Base-by-base conservation (phyloP, 805 yeast genomes). In the Cyberlindnera misumaiensis region DNA sequence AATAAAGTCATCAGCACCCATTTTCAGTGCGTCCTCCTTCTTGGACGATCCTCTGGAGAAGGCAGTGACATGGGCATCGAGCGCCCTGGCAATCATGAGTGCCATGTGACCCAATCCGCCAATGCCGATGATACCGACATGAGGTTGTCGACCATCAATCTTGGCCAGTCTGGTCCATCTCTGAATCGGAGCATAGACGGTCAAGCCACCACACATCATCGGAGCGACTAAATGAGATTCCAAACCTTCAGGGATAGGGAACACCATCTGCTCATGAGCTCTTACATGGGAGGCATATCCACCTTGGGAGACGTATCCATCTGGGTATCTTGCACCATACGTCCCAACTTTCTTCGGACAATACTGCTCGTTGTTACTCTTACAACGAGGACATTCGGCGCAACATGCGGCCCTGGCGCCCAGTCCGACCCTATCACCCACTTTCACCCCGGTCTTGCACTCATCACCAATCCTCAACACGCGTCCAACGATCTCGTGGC, bases 381-480 rank as follows among this genome's bases (percentile, higher is more conserved):
- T 56, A 68, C 88, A 85, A 52, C 76, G 67, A 34, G 65, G 52
- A 63, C 94, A 85, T 12, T 72, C 62, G 39, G 68, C 59, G 64
- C 94, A 84, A 28, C 83, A 65, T 41, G 62, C 64, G 17, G 70
- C 65, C 52, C 75, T 79, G 18, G 93, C 90, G 49, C 95, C 95
- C 35, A 83, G 71, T 39, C 90, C 95, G 20, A 83, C 93, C 47
- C 86, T 68, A 47, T 85, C 80, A 40, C 94, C 95, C 14, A 80
- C 55, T 68, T 73, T 63, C 61, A 68, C 38, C 44, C 65, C 62
- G 11, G 56, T 49, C 9, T 60, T 58, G 47, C 83, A 76, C 27
- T 71, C 63, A n/a, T 66, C 48, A 38, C 93, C 95, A 30, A 81
- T 65, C 28, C 64, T 68, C 14, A 73, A 65, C 20, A 80, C 80